Evolutionary conservation across 2,329 filamentous ascomycete genomes (phyloP).

Genomic region (Alternaria brassicicola): DNA sequence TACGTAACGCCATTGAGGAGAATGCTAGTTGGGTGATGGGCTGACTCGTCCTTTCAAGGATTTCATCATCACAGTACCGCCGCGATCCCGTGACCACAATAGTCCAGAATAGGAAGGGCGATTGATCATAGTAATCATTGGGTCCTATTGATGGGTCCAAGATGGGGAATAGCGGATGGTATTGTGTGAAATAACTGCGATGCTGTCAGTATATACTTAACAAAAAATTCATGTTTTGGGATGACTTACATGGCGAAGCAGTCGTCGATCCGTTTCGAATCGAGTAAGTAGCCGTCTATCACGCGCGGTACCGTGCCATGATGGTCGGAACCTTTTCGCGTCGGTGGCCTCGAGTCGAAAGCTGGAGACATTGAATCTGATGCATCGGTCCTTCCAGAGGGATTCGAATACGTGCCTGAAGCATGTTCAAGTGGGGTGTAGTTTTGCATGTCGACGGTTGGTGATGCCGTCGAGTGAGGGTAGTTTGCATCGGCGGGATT

Average conservation of each 20-base stretch:
- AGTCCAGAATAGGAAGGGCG: conserved; percentile 50
- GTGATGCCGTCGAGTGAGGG: conserved; percentile 35
- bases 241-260: conserved; percentile 43
- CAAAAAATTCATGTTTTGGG: background rate
- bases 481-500: conserved; percentile 36
- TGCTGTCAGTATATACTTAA: conserved; percentile 19
- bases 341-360: conserved; percentile 34
- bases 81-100: conserved; percentile 50
- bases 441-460: conserved; percentile 34
- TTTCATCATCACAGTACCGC: conserved; percentile 46
- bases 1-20: conserved; percentile 45
- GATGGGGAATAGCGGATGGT: conserved; percentile 44
- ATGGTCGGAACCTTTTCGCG: conserved; percentile 30
- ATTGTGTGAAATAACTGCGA: conserved; percentile 43
- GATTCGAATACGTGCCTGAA: conserved; percentile 38
- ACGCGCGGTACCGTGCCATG: conserved; percentile 33
- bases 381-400: conserved; percentile 34
- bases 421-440: conserved; percentile 34
- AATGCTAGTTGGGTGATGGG: conserved; percentile 48
- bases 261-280: conserved; percentile 42
- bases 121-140: conserved; percentile 44
- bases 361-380: conserved; percentile 41
- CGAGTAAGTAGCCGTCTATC: conserved; percentile 42
- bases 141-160: conserved; percentile 38
- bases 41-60: conserved; percentile 42